These are phyloP conservation scores for Linnemannia elongata DNA, from an alignment of 192 early-diverging fungal genomes.

Conservation along the genomic window DNA sequence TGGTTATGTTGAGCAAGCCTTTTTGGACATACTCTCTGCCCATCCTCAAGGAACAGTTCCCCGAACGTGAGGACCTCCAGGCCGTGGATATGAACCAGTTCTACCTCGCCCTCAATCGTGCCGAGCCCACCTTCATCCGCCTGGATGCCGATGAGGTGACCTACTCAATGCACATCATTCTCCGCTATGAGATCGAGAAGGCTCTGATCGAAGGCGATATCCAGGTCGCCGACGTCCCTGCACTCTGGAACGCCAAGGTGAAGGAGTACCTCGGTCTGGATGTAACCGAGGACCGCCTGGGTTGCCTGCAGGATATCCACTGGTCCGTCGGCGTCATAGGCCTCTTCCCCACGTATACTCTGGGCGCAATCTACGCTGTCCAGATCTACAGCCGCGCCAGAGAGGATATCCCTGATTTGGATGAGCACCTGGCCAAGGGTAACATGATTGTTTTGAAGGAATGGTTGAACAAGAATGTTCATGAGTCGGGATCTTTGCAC, in stretches of 20 bases:
- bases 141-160: conserved; percentile 58
- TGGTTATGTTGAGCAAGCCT: conserved; percentile 42
- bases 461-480: conserved; percentile 59
- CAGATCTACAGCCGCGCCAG: conserved; percentile 38
- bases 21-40: conserved; percentile 57
- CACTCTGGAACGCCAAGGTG: conserved; percentile 55
- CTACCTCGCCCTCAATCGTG: conserved; percentile 55
- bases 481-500: conserved; percentile 39
- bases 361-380: conserved; percentile 53
- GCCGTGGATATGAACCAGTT: conserved; percentile 15
- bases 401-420: conserved; percentile 41
- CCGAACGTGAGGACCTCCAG: conserved; percentile 33
- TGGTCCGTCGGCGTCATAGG: conserved; percentile 54
- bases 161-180: conserved; percentile 57
- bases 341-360: conserved; percentile 60
- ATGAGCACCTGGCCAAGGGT: conserved; percentile 52
- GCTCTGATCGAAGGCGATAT: conserved; percentile 43
- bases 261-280: conserved; percentile 58
- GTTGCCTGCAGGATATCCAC: conserved; percentile 59
- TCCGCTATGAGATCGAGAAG: conserved; percentile 57
- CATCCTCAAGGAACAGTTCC: conserved; percentile 46
- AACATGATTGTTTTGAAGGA: conserved; percentile 54
- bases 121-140: conserved; percentile 48
- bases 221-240: conserved; percentile 47
- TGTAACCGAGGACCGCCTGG: conserved; percentile 37